A percentile compares a stretch with the other conserved stretches of the same genome.
phyloP scores from a whole-genome alignment of 179 eudicot species.

The Sideroxylon spinosum region DNA sequence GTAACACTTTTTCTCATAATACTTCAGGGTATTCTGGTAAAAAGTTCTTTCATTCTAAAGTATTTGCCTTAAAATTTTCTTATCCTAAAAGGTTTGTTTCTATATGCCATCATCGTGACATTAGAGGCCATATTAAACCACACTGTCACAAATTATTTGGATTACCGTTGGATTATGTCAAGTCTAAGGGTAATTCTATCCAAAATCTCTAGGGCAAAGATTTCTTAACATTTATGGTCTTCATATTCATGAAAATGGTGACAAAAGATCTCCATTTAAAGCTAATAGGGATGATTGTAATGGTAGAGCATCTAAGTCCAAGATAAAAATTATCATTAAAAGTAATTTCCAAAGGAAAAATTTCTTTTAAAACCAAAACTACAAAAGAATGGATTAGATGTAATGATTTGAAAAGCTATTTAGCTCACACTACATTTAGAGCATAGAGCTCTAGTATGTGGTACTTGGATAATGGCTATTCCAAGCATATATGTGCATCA shows the following conservation, averaged over 20 bases:
- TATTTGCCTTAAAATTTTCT: too few species aligned
- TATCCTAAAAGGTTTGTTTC: background rate
- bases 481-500: background rate
- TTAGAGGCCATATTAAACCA: background rate
- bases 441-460: background rate
- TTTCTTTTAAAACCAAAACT: background rate
- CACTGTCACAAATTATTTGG: background rate
- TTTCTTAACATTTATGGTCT: too few species aligned
- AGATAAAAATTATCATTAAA: background rate
- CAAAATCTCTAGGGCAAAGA: background rate
- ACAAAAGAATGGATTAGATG: background rate
- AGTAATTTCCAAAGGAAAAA: background rate
- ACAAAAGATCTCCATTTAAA: too few species aligned
- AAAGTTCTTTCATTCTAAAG: too few species aligned
- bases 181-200: background rate
- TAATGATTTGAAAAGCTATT: background rate
- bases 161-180: background rate
- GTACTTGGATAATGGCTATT: background rate
- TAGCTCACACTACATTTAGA: background rate
- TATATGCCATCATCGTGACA: background rate
- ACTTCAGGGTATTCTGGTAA: too few species aligned
- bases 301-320: background rate
- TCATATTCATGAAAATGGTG: too few species aligned
- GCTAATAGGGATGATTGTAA: too few species aligned
- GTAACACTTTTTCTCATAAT: too few species aligned